A percentile compares a stretch with the other conserved stretches of the same genome.
These are phyloP conservation scores for Mortierella sp. DNA, from an alignment of 371 early-diverging fungal genomes.

Conservation along the genomic window DNA sequence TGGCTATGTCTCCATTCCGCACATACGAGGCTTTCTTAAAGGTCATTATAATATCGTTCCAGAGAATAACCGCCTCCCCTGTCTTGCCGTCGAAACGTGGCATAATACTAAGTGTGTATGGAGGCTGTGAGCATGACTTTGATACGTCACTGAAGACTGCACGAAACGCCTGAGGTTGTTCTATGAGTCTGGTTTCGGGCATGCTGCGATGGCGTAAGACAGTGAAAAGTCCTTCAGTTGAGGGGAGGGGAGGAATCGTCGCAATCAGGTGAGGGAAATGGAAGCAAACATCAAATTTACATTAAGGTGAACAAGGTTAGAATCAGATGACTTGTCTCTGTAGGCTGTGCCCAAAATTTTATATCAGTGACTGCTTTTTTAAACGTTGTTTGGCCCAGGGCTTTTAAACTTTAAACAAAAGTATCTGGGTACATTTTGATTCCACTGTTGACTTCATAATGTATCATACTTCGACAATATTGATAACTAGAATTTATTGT, in stretches of 20 bases:
- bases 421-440: too few species aligned
- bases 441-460: too few species aligned
- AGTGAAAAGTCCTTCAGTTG: neutral
- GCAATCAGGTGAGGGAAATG: neutral
- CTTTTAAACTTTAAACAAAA: too few species aligned
- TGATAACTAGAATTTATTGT: too few species aligned
- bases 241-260: neutral
- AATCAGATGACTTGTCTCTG: too few species aligned
- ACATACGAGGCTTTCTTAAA: neutral
- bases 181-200: neutral
- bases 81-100: conserved; percentile 3
- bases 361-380: too few species aligned
- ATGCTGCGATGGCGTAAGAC: neutral
- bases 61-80: conserved; percentile 1
- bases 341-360: too few species aligned
- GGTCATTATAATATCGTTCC: conserved; percentile 1
- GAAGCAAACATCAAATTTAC: neutral
- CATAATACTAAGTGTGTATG: neutral
- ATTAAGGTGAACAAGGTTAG: neutral
- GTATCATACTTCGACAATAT: too few species aligned
- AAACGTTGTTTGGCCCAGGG: too few species aligned
- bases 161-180: neutral
- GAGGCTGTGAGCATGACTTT: neutral
- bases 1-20: neutral
- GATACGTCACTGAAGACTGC: neutral